Conservation (phyloP, 208 protist species). For the Trypanosoma melophagium region DNA sequence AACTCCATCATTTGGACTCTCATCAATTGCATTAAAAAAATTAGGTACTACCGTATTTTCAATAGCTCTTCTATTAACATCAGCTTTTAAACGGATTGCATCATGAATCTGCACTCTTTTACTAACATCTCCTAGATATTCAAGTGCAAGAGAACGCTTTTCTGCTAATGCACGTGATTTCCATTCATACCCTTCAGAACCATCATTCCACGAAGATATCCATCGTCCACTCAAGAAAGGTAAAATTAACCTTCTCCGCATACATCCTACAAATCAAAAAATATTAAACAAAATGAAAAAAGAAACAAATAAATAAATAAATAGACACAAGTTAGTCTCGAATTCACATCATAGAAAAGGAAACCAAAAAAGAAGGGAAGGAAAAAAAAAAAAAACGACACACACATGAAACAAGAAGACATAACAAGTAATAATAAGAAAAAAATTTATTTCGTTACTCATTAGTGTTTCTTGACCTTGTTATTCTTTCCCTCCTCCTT, state of each 20-base stretch:
- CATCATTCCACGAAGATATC: conserved; percentile 39
- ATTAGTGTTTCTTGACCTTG: too few species aligned
- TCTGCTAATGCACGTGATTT: conserved; percentile 67
- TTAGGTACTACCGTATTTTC: conserved; percentile 9
- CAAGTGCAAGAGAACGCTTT: conserved; percentile 57
- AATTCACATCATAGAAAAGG: too few species aligned
- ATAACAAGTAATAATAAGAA: too few species aligned
- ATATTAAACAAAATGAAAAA: too few species aligned
- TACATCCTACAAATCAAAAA: conserved; percentile 15
- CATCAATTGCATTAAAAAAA: conserved; percentile 14
- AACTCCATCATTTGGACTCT: conserved; percentile 4
- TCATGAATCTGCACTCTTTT: conserved; percentile 79
- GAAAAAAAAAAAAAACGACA: too few species aligned
- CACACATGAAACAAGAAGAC: too few species aligned
- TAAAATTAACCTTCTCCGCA: conserved; percentile 21
- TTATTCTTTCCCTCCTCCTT: too few species aligned
- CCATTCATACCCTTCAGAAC: conserved; percentile 62
- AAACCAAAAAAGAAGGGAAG: too few species aligned
- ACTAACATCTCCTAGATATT: conserved; percentile 71
- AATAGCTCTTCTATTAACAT: conserved; percentile 28
- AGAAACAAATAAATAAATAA: too few species aligned
- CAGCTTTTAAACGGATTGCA: conserved; percentile 37
- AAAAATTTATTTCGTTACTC: too few species aligned
- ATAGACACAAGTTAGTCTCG: conserved; percentile 1
- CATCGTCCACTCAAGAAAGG: background rate